A percentile compares a stretch with the other conserved stretches of the same genome.
phyloP scores from a whole-genome alignment of 208 protist genomes.

The Trypanosoma congolense region DNA sequence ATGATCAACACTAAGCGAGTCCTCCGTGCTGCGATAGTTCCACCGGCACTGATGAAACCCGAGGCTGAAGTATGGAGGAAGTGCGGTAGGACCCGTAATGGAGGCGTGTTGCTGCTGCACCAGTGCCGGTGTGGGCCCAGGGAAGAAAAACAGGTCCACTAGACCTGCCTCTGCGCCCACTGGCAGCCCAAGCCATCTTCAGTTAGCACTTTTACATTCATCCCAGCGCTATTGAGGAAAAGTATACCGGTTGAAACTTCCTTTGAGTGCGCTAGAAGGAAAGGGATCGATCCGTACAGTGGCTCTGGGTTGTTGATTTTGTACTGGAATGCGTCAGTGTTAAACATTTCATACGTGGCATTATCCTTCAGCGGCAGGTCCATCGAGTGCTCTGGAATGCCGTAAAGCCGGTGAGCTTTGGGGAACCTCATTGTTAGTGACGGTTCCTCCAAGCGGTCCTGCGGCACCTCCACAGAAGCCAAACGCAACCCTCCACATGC shows the following conservation, averaged over 20 bases:
- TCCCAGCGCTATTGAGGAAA: conserved; percentile 94
- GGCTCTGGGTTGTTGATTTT: conserved; percentile 90
- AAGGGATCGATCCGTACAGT: conserved; percentile 97
- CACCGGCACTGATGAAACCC: conserved; percentile 98
- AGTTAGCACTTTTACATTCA: conserved; percentile 35
- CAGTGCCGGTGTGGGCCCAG: conserved; percentile 76
- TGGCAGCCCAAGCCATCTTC: conserved; percentile 44
- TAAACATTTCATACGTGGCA: conserved; percentile 93
- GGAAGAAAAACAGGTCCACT: conserved; percentile 96
- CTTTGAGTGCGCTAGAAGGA: conserved; percentile 87
- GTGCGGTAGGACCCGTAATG: conserved; percentile 89
- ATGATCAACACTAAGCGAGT: conserved; percentile 85
- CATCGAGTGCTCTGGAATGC: conserved; percentile 94
- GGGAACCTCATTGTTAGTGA: conserved; percentile 37
- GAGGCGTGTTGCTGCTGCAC: conserved; percentile 92
- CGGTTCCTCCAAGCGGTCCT: conserved; percentile 10
- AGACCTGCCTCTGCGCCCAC: conserved; percentile 92
- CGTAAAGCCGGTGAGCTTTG: conserved; percentile 83
- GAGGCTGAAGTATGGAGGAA: conserved; percentile 96
- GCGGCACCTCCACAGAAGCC: conserved; percentile 3
- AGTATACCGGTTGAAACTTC: conserved; percentile 76
- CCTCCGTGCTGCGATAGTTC: conserved; percentile 95
- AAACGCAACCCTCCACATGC: conserved; percentile 8
- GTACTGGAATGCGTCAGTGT: conserved; percentile 98
- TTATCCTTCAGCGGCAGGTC: conserved; percentile 75